Conservation (phyloP, 2,329 filamentous ascomycete species). For the Stemphylium lycopersici region DNA sequence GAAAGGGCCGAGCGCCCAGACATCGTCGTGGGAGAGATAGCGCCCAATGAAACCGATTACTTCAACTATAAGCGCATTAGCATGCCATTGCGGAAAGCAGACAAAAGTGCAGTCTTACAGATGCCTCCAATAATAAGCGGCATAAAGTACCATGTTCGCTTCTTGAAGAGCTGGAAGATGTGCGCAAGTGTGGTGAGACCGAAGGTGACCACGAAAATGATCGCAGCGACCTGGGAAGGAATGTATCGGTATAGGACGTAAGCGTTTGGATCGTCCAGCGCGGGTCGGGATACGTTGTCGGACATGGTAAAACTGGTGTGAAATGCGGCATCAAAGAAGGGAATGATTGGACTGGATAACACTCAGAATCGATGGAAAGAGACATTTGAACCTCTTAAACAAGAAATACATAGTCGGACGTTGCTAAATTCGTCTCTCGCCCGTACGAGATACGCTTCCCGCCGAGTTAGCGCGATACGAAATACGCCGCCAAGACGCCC, state of each 20-base stretch:
- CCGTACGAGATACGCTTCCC: background rate
- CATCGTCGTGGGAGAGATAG: conserved; percentile 43
- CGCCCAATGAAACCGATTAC: conserved; percentile 58
- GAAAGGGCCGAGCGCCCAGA: conserved; percentile 50
- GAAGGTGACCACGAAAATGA: conserved; percentile 57
- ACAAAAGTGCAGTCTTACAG: conserved; percentile 45
- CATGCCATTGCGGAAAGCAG: too few relatives aligned
- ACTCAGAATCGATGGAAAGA: background rate
- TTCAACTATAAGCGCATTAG: conserved; percentile 50
- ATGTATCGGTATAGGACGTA: conserved; percentile 42
- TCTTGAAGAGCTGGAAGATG: conserved; percentile 49
- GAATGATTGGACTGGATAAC: background rate
- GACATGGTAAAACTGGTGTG: background rate
- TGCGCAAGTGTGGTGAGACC: conserved; percentile 50
- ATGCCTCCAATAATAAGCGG: conserved; percentile 58
- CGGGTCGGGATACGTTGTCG: conserved; percentile 5
- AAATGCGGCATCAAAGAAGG: background rate
- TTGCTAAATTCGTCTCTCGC: too few relatives aligned
- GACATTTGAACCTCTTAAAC: background rate
- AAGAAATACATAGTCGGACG: background rate
- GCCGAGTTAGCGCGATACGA: background rate
- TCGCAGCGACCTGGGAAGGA: conserved; percentile 54
- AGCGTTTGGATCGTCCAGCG: conserved; percentile 23
- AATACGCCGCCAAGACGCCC: background rate
- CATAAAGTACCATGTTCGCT: conserved; percentile 58